A percentile compares a stretch with the other conserved stretches of the same genome.
These are phyloP conservation scores for Myrica gale DNA, from an alignment of 306 rosid genomes.

Conservation along the genomic window DNA sequence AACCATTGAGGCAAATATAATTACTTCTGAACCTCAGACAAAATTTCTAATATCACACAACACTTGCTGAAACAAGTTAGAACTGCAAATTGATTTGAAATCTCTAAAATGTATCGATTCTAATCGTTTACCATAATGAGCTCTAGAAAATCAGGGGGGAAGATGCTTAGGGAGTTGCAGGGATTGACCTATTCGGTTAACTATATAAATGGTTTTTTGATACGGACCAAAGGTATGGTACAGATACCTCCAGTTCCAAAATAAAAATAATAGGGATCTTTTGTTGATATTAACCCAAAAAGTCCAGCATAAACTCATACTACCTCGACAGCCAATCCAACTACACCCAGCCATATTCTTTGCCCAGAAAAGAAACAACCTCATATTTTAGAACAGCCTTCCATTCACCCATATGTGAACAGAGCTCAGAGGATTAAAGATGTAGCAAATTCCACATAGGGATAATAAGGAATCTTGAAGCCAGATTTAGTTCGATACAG, in stretches of 20 bases:
- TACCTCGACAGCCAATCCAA: not conserved
- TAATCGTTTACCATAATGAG: not conserved
- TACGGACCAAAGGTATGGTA: too few species aligned
- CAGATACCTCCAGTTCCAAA: too few species aligned
- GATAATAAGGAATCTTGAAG: not conserved
- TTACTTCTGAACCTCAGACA: not conserved
- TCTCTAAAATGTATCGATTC: not conserved
- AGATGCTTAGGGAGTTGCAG: too few species aligned
- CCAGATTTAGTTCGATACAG: not conserved
- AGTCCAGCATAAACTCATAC: not conserved
- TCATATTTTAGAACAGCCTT: not conserved
- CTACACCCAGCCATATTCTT: not conserved
- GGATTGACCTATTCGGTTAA: too few species aligned
- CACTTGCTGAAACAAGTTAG: not conserved
- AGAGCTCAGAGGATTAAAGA: not conserved
- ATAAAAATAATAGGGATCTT: too few species aligned
- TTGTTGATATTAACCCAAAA: too few species aligned
- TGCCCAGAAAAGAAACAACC: not conserved
- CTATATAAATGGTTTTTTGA: too few species aligned
- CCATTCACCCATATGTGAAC: not conserved
- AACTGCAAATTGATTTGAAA: not conserved
- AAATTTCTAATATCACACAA: not conserved
- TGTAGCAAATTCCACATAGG: not conserved
- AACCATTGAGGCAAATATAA: not conserved
- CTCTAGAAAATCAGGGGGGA: too few species aligned